phyloP scores from a whole-genome alignment of 148 eudicot species.

The Heliamphora exappendiculata region DNA sequence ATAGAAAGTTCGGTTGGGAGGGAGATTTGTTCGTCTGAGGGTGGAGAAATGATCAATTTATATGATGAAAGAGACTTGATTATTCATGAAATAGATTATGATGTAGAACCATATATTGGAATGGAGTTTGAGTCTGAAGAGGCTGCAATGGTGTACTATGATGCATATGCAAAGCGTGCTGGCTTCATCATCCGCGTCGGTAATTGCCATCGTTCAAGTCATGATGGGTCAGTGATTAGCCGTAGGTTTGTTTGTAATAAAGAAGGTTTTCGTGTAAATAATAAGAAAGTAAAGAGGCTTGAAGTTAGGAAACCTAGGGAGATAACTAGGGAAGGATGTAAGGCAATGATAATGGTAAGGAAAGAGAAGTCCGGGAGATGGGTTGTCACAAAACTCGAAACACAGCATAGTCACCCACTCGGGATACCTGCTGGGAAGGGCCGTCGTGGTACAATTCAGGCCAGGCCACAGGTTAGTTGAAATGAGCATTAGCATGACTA shows the following conservation, averaged over 20 bases:
- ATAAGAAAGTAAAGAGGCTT: slow-evolving; percentile 11
- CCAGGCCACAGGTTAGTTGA: slow-evolving; percentile 16
- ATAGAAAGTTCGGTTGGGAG: slow-evolving; percentile 1
- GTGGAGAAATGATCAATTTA: slow-evolving; percentile 13
- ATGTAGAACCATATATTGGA: slow-evolving; percentile 12
- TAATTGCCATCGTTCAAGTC: slow-evolving; percentile 20
- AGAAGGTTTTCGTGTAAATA: slow-evolving; percentile 19
- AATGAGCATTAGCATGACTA: neutral
- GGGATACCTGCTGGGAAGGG: slow-evolving; percentile 16
- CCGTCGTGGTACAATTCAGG: slow-evolving; percentile 9
- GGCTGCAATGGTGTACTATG: slow-evolving; percentile 15
- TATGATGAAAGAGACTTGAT: slow-evolving; percentile 10
- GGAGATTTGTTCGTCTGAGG: slow-evolving; percentile 2
- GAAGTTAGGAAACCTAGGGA: slow-evolving; percentile 20
- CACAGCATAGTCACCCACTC: slow-evolving; percentile 17
- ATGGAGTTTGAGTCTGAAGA: slow-evolving; percentile 18
- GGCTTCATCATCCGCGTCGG: slow-evolving; percentile 15
- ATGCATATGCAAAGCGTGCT: slow-evolving; percentile 13
- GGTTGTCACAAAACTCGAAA: slow-evolving; percentile 17
- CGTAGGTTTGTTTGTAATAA: slow-evolving; percentile 17
- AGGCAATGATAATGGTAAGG: slow-evolving; percentile 21
- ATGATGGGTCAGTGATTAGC: slow-evolving; percentile 10
- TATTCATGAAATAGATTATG: slow-evolving; percentile 2
- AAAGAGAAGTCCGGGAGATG: slow-evolving; percentile 17
- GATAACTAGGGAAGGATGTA: slow-evolving; percentile 19